A percentile compares a stretch with the other conserved stretches of the same genome.
Evolutionary conservation across 1,284 basidiomycete species (phyloP).

Genomic region (Boletus smithii): DNA sequence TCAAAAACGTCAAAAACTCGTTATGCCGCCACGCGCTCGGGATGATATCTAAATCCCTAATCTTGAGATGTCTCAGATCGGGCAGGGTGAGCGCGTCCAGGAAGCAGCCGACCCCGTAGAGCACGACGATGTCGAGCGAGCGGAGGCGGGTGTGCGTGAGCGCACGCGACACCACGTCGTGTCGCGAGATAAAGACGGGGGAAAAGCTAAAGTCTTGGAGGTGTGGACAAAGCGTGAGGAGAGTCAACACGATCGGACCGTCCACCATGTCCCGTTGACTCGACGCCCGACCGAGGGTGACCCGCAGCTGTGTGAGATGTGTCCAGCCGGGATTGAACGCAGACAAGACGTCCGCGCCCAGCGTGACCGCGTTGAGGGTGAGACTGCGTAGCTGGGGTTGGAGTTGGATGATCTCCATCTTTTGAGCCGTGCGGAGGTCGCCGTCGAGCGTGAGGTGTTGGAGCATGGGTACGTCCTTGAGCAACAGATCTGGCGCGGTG

Average conservation of each 20-base stretch:
- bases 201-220: constrained; percentile 16
- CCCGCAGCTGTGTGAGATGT: constrained; percentile 13
- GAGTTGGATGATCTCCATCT: constrained; percentile 10
- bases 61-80: constrained; percentile 4
- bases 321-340: constrained; percentile 17
- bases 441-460: constrained; percentile 22
- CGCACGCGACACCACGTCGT: neutral
- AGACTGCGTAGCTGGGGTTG: constrained; percentile 11
- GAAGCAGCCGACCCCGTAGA: constrained; percentile 12
- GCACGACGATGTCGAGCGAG: constrained; percentile 14
- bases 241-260: constrained; percentile 7
- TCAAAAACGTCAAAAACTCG: constrained; percentile 16
- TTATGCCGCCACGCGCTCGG: constrained; percentile 15
- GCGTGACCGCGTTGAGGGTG: constrained; percentile 4
- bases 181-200: constrained; percentile 11
- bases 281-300: constrained; percentile 4
- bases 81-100: constrained; percentile 15
- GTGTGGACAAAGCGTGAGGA: constrained; percentile 18
- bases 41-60: constrained; percentile 17
- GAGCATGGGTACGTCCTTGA: constrained; percentile 19
- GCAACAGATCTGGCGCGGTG: constrained; percentile 14
- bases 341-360: constrained; percentile 5
- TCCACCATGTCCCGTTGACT: neutral
- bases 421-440: constrained; percentile 6
- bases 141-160: constrained; percentile 11